Percentiles rank a stretch among this genome's conserved stretches.
Conservation (phyloP, 805 yeast genomes). For the Komagataella phaffii region DNA sequence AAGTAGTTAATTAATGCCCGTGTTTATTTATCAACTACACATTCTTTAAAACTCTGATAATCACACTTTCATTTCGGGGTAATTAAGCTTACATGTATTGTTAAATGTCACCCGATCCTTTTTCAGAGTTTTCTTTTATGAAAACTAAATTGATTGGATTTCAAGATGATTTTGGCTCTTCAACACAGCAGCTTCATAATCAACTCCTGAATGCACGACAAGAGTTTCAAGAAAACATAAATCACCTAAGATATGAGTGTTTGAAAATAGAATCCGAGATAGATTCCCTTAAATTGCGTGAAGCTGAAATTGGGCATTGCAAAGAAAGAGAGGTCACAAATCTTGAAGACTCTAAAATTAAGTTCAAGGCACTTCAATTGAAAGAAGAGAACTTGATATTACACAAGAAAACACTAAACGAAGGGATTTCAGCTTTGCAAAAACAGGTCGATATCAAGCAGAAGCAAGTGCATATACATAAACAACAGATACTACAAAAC, state of each 20-base stretch:
- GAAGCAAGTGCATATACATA: background rate
- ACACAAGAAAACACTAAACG: background rate
- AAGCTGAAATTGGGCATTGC: background rate
- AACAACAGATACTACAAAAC: conserved; percentile 22
- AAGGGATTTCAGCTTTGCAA: background rate
- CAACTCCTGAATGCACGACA: background rate
- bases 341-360: background rate
- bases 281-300: background rate
- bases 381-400: background rate
- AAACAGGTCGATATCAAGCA: background rate
- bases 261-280: background rate
- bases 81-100: background rate
- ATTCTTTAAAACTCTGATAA: background rate
- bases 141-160: background rate
- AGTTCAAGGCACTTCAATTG: background rate
- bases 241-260: background rate
- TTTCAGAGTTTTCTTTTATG: background rate
- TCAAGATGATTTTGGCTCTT: background rate
- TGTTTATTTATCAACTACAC: background rate
- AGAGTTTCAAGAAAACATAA: background rate
- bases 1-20: background rate
- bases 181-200: background rate
- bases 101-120: background rate
- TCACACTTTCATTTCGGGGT: background rate
- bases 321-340: background rate